Percentiles rank a stretch among this genome's conserved stretches.
Conservation (phyloP, 108 stramenopile genomes). For the Skeletonema menzelii region DNA sequence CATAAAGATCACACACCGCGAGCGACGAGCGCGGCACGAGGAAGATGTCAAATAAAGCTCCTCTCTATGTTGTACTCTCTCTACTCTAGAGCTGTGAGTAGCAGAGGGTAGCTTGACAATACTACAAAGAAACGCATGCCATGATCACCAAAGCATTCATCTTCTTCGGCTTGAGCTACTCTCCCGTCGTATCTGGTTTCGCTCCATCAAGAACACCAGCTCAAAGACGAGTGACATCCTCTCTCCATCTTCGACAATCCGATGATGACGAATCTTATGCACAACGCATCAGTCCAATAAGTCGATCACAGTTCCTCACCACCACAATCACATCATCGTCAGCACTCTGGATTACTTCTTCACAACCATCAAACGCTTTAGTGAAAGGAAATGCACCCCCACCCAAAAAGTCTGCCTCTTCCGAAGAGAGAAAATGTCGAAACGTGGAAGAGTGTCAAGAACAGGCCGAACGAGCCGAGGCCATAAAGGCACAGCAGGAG, state of each 20-base stretch:
- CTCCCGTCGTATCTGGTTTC: background rate
- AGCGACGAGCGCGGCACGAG: too few species aligned
- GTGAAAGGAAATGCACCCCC: constrained; percentile 88
- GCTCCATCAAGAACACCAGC: background rate
- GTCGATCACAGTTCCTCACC: background rate
- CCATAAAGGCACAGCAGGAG: constrained; percentile 34
- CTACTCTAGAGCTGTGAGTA: too few species aligned
- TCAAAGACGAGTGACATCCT: background rate
- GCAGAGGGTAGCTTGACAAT: too few species aligned
- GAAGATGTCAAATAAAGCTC: too few species aligned
- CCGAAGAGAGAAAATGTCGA: constrained; percentile 63
- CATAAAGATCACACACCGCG: too few species aligned
- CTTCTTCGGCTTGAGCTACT: background rate
- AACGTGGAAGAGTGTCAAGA: constrained; percentile 90
- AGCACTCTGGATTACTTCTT: background rate
- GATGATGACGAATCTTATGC: background rate
- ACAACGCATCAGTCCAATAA: too few species aligned
- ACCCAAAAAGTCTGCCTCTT: constrained; percentile 31
- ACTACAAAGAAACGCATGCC: too few species aligned
- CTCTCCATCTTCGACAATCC: background rate
- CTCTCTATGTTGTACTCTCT: too few species aligned
- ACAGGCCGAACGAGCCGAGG: constrained; percentile 51
- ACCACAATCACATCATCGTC: background rate
- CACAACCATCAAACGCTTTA: constrained; percentile 46
- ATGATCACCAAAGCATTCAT: background rate